Evolutionary conservation across 495 filamentous ascomycete species (phyloP), one percentile per base, ranked within the genome.

Genomic region (Penicillium paxilli): DNA sequence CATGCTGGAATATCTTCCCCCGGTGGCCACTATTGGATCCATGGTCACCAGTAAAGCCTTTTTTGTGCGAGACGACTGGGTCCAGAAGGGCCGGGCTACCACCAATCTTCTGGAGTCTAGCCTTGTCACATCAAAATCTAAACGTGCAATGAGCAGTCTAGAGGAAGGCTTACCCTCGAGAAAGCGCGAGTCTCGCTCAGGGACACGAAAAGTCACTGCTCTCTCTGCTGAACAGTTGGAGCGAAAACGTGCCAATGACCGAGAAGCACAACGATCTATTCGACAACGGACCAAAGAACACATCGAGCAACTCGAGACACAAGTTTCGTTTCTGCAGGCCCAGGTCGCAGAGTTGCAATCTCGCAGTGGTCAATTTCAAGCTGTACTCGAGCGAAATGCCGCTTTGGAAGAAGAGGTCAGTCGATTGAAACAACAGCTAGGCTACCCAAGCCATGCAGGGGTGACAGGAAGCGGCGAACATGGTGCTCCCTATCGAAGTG

Each of bases 191-290:
- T 80, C 82, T 20, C 75, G 83, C 54, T 80, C 81, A 14, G 82
- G 83, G 2, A 81, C 81, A 23, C 73, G 84, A 51, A 85, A 80
- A 57, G 83, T 86, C 28, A 75, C 80, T 5, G 77, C 78, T 2
- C 67, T 86, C 45, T 81, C 80, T 5, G 74, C 77, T 21, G 82
- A 82, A 37, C 82, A 86, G 57, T 69, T 86, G 21, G 83, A 86
- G 51, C 72, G 83, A 41, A 86, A 86, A 58, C 77, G 83, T 47
- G 82, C 81, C 45, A 84, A 84, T 63, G 83, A 86, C 55, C 80
- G 83, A 41, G 83, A 86, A 59, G 82, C 83, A 24, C 83, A 86
- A 56, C 72, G 82, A 52, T 80, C 79, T n/a, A 86, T 84, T 54
- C 79, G 82, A 17, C 79, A 82, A 53, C 67, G 82, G 44, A 84